Base-by-base conservation (phyloP, 176 grass and related monocot species). In the Zoysia japonica region DNA sequence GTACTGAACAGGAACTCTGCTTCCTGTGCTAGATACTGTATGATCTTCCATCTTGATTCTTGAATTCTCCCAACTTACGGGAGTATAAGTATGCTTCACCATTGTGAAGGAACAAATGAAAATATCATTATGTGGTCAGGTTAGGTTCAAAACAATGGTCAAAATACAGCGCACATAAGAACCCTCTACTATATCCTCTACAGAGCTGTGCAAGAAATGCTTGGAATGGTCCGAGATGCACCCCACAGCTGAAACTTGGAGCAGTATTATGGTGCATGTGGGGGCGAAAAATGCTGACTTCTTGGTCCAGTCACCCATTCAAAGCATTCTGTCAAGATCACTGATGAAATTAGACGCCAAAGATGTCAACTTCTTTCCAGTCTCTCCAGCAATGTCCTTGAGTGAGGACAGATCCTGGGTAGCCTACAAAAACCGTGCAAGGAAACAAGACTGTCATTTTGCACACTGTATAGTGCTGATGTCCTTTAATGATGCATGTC, bases 371-470 rank as follows among this genome's bases (percentile, higher is more conserved):
- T 87, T 98, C 66, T 92, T 98, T 77, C 95, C 89, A 0, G 95
- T 98, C 70, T 98, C 95, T 47, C 92, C 95, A 2, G 92, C 95
- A 53, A 98, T 94, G 75, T 90, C 80, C 90, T 92, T 98, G 64
- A 98, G 84, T 4, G 92, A 98, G 42, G 95, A 94, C 51, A 98
- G 72, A 87, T 98, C 95, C 41, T 98, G 92, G 28, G 95, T 65
- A 51, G 95, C 92, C 95, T 98, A 28, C 15, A 85, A 28, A 72
- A 85, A 16, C 13, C 68, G 5, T 28, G 1, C 10, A 71, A 28
- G 15, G 13, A 51, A 52, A 82, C 28, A 47, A 81, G 5, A 77
- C 0, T 16, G 15, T 39, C 62, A 81, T 36, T 74, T 37, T 53
- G 9, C 5, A 3, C 43, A 68, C 47, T 11, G 11, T 19, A 42